phyloP scores from a whole-genome alignment of 768 basidiomycete species.

The Trametes cubensis region DNA sequence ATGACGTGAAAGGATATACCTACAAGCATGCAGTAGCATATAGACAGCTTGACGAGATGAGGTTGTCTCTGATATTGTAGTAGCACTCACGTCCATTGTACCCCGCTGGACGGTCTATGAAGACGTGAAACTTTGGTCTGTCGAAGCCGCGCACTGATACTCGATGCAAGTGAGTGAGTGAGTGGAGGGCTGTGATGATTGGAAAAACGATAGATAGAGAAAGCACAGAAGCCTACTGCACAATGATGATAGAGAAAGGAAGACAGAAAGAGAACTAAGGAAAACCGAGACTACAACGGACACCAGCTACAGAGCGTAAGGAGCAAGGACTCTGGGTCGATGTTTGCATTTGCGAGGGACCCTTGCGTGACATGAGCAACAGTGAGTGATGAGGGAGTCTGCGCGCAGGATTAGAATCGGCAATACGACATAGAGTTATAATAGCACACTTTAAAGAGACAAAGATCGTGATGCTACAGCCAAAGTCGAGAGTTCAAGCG shows the following conservation, averaged over 20 bases:
- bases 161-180: background rate
- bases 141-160: background rate
- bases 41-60: too few species aligned
- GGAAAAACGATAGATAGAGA: constrained; percentile 13
- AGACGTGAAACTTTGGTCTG: too few species aligned
- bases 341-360: constrained; percentile 5
- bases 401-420: constrained; percentile 12
- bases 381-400: constrained; percentile 13
- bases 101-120: too few species aligned
- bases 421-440: constrained; percentile 6
- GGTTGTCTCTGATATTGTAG: too few species aligned
- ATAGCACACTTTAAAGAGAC: constrained; percentile 30
- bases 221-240: constrained; percentile 14
- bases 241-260: constrained; percentile 1
- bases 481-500: constrained; percentile 13
- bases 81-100: too few species aligned
- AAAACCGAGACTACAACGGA: constrained; percentile 10
- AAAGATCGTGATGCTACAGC: constrained; percentile 25
- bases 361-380: background rate
- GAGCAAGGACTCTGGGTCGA: background rate
- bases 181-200: constrained; percentile 4
- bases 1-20: too few species aligned
- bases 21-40: too few species aligned
- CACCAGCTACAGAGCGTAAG: constrained; percentile 6
- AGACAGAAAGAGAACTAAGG: background rate